Evolutionary conservation across 2,329 filamentous ascomycete genomes (phyloP).

Genomic region (Neurospora sp.): DNA sequence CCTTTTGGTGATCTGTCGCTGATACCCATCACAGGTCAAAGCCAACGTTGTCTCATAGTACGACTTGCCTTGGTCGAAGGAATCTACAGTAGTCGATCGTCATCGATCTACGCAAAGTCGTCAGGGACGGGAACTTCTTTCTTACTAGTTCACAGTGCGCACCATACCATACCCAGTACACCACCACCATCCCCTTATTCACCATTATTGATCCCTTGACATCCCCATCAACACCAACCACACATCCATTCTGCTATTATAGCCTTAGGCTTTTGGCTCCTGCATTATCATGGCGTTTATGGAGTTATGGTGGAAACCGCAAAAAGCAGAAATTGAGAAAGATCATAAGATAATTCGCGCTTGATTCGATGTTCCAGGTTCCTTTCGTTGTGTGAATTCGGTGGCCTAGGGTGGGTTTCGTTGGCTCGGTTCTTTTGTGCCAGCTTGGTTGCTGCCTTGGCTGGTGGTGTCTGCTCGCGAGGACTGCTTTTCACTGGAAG

Average conservation of each 20-base stretch:
- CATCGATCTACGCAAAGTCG: neutral
- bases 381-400: neutral
- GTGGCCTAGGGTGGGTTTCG: neutral
- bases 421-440: neutral
- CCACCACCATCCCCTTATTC: neutral
- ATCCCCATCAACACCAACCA: neutral
- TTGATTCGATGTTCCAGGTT: neutral
- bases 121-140: neutral
- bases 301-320: neutral
- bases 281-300: conserved; percentile 5
- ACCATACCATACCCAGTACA: neutral
- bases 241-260: neutral
- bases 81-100: neutral
- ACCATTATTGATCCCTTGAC: neutral
- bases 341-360: neutral
- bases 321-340: neutral
- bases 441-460: neutral
- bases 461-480: neutral
- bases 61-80: neutral
- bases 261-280: neutral
- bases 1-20: neutral
- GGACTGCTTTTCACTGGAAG: neutral
- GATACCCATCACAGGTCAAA: neutral
- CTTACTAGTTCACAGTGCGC: neutral
- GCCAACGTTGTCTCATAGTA: neutral